A percentile compares a stretch with the other conserved stretches of the same genome.
phyloP scores from a whole-genome alignment of 305 asterid genomes.

The Vinca major region DNA sequence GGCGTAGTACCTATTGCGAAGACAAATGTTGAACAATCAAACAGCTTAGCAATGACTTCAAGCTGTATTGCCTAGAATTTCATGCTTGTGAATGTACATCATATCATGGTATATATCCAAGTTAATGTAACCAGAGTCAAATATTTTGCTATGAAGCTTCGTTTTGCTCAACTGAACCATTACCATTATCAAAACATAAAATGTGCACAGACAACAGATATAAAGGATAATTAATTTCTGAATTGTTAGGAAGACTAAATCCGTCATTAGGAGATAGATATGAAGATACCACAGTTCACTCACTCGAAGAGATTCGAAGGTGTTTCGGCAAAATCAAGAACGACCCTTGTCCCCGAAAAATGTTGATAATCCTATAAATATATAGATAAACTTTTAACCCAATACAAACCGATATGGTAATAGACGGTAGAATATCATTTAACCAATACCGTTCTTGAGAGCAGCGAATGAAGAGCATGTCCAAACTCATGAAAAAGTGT shows the following conservation, averaged over 20 bases:
- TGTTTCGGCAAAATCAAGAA: slow-evolving; percentile 88
- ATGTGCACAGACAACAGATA: background rate
- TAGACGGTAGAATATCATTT: slow-evolving; percentile 8
- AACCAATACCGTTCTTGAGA: slow-evolving; percentile 78
- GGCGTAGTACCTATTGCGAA: slow-evolving; percentile 55
- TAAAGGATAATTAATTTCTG: background rate
- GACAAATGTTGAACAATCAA: slow-evolving; percentile 12
- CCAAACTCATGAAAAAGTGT: slow-evolving; percentile 98
- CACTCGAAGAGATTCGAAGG: slow-evolving; percentile 97
- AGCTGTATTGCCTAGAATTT: slow-evolving; percentile 1
- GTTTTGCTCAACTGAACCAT: background rate
- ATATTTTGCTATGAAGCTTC: background rate
- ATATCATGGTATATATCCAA: slow-evolving; percentile 8
- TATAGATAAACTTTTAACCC: slow-evolving; percentile 4
- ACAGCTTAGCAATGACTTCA: background rate
- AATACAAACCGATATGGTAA: slow-evolving; percentile 3
- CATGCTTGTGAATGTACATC: background rate
- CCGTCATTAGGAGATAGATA: slow-evolving; percentile 1
- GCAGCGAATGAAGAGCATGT: slow-evolving; percentile 97
- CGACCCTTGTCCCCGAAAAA: slow-evolving; percentile 89
- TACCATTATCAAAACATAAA: background rate
- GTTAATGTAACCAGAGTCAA: background rate
- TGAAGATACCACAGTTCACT: slow-evolving; percentile 24
- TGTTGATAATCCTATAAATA: slow-evolving; percentile 86
- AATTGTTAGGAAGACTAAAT: background rate